These are phyloP conservation scores for Cetraspora pellucida DNA, from an alignment of 192 early-diverging fungal species.

Conservation along the genomic window DNA sequence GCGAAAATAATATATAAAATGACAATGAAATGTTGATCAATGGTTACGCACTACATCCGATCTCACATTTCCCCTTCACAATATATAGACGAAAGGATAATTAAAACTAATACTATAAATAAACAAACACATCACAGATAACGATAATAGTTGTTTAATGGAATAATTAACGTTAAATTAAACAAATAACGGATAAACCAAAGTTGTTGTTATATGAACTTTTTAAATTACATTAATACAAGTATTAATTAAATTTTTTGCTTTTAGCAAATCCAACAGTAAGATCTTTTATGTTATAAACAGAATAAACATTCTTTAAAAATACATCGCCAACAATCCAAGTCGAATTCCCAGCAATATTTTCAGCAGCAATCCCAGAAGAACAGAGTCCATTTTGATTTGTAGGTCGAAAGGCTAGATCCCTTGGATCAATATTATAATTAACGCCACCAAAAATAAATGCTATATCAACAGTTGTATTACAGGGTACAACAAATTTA, in stretches of 20 bases:
- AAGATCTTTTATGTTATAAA: constrained; percentile 41
- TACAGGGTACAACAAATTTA: neutral
- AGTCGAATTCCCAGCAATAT: constrained; percentile 21
- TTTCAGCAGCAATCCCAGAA: neutral
- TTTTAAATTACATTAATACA: too few species aligned
- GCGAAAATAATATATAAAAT: constrained; percentile 17
- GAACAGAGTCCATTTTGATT: neutral
- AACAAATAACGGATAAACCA: too few species aligned
- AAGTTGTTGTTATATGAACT: too few species aligned
- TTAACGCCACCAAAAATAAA: neutral
- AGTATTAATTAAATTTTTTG: too few species aligned
- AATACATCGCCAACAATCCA: constrained; percentile 55
- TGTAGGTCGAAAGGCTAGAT: neutral
- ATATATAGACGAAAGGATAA: too few species aligned
- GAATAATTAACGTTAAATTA: too few species aligned
- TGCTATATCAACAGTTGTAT: neutral
- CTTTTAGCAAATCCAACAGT: neutral
- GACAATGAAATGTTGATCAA: too few species aligned
- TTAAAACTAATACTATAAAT: too few species aligned
- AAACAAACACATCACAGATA: too few species aligned
- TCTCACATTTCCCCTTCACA: too few species aligned
- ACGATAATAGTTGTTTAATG: too few species aligned
- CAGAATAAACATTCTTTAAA: constrained; percentile 52
- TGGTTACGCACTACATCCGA: too few species aligned
- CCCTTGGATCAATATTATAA: constrained; percentile 4